phyloP scores from a whole-genome alignment of 1,284 basidiomycete genomes.

The Tetrapyrgos nigripes region DNA sequence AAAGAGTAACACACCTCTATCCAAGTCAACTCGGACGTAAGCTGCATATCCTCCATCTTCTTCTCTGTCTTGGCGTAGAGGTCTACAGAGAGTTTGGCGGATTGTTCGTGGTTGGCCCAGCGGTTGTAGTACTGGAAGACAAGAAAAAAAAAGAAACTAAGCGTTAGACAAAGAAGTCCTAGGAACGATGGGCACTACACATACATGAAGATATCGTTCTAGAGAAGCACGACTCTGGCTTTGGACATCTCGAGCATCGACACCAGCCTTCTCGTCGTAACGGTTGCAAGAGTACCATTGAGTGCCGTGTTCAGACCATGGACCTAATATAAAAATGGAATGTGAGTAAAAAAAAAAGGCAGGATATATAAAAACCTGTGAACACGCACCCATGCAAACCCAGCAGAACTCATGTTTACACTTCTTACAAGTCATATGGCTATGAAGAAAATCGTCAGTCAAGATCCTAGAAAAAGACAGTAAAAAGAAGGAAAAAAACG shows the following conservation, averaged over 20 bases:
- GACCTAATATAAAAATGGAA: slow-evolving; percentile 61
- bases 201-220: slow-evolving; percentile 95
- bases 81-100: slow-evolving; percentile 93
- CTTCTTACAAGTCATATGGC: slow-evolving; percentile 99
- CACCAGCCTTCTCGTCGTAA: slow-evolving; percentile 92
- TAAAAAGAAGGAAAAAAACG: slow-evolving; percentile 39
- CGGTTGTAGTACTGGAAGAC: slow-evolving; percentile 91
- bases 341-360: background rate
- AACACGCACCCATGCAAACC: slow-evolving; percentile 74
- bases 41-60: slow-evolving; percentile 99
- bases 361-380: background rate
- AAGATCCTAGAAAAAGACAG: slow-evolving; percentile 5
- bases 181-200: slow-evolving; percentile 35
- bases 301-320: slow-evolving; percentile 98
- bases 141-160: slow-evolving; percentile 2
- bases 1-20: slow-evolving; percentile 69
- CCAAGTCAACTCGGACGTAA: slow-evolving; percentile 91
- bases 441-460: slow-evolving; percentile 43
- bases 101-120: slow-evolving; percentile 99
- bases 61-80: slow-evolving; percentile 96
- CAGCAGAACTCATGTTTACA: slow-evolving; percentile 92
- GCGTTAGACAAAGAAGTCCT: slow-evolving; percentile 1
- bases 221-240: slow-evolving; percentile 88
- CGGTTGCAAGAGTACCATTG: slow-evolving; percentile 99
- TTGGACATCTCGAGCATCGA: slow-evolving; percentile 90